A percentile compares a stretch with the other conserved stretches of the same genome.
Conservation (phyloP, 805 yeast genomes). For the Sungouiozyma ichnusensis region DNA sequence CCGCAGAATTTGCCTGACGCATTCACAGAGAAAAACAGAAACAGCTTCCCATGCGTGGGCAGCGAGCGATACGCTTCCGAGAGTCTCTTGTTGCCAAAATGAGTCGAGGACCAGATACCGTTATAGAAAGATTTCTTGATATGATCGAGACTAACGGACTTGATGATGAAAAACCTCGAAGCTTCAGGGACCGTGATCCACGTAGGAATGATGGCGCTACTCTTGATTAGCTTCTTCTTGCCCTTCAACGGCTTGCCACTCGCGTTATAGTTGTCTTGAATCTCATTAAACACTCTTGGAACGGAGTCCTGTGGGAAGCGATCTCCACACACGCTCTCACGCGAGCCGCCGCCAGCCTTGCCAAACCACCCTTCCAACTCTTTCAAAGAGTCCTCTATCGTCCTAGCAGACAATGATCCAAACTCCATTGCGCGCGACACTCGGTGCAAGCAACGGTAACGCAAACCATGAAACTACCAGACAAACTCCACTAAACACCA, state of each 20-base stretch:
- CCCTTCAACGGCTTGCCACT: background rate
- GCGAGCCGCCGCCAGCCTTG: background rate
- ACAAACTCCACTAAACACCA: background rate
- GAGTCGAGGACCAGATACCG: constrained; percentile 51
- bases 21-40: constrained; percentile 48
- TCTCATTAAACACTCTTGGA: background rate
- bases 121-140: constrained; percentile 39
- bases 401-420: background rate
- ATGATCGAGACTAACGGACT: constrained; percentile 40
- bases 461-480: too few relatives aligned
- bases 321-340: too few relatives aligned
- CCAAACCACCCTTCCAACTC: constrained; percentile 5
- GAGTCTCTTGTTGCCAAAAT: constrained; percentile 43
- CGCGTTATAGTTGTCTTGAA: constrained; percentile 1
- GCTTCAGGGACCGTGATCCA: constrained; percentile 24
- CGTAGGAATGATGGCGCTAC: constrained; percentile 16
- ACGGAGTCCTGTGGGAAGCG: background rate
- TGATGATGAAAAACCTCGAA: constrained; percentile 41
- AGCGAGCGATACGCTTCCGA: constrained; percentile 31
- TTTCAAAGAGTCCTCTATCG: constrained; percentile 16
- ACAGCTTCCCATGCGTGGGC: constrained; percentile 27
- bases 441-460: too few relatives aligned
- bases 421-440: background rate
- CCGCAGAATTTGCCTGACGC: constrained; percentile 50
- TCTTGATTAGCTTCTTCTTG: background rate